Evolutionary conservation across 2,329 filamentous ascomycete species (phyloP).

Genomic region (Fusarium musae): DNA sequence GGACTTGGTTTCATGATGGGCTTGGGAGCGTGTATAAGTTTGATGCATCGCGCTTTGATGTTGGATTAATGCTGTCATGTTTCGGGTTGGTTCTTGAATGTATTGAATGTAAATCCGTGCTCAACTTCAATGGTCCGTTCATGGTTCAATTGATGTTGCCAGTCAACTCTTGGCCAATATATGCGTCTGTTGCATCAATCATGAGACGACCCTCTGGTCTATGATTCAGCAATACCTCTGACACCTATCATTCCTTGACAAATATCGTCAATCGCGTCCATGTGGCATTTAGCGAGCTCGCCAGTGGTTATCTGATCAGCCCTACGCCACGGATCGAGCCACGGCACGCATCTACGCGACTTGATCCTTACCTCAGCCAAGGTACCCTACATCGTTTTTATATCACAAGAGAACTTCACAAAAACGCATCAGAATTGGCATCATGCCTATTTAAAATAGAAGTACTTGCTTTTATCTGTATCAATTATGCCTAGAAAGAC

Average conservation of each 20-base stretch:
- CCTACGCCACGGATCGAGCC: conserved; percentile 9
- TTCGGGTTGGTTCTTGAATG: no score
- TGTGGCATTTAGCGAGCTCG: not conserved
- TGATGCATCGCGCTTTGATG: not conserved
- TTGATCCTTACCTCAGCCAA: not conserved
- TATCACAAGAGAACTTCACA: not conserved
- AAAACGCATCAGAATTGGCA: accelerated
- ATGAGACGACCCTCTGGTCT: not conserved
- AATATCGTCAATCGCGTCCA: conserved; percentile 3
- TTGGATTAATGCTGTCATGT: not conserved
- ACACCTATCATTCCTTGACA: not conserved
- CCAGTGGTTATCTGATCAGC: not conserved
- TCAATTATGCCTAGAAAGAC: not conserved
- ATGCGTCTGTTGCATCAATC: not conserved
- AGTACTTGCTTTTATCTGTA: accelerated
- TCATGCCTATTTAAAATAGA: accelerated
- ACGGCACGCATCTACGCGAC: not conserved
- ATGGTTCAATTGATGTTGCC: not conserved
- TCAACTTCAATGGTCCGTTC: not conserved
- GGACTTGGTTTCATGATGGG: not conserved
- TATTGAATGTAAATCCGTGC: no score
- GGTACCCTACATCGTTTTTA: conserved; percentile 16
- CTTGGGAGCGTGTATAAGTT: not conserved
- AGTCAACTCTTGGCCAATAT: not conserved
- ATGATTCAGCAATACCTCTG: not conserved